Evolutionary conservation across 257 asterid genomes (phyloP).

Genomic region (Penstemon eatonii): DNA sequence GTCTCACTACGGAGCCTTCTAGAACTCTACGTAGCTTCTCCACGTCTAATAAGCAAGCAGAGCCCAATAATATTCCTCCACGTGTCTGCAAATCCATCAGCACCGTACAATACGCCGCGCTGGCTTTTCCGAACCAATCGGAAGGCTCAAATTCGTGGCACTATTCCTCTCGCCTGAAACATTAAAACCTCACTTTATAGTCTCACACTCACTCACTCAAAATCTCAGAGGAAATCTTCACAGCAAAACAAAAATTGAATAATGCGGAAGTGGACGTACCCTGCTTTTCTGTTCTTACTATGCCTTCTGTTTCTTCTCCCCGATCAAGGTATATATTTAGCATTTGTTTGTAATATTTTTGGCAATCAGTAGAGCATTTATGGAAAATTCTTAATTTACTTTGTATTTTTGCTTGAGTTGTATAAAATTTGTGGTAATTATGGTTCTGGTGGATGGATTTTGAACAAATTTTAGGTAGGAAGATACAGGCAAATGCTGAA

Average conservation of each 20-base stretch:
- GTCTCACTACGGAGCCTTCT: conserved; percentile 40
- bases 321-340: conserved; percentile 61
- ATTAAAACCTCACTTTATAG: conserved; percentile 18
- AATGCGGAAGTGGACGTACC: conserved; percentile 89
- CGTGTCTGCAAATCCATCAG: conserved; percentile 8
- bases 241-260: conserved; percentile 1
- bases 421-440: not conserved
- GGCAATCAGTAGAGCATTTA: not conserved
- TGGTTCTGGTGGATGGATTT: conserved; percentile 9
- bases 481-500: conserved; percentile 75
- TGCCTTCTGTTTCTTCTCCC: conserved; percentile 79
- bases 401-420: conserved; percentile 9
- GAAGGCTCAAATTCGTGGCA: conserved; percentile 40
- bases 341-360: not conserved
- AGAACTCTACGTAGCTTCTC: conserved; percentile 39
- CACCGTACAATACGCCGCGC: conserved; percentile 53
- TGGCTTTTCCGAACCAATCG: conserved; percentile 51
- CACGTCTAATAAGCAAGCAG: conserved; percentile 43
- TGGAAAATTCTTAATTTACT: not conserved
- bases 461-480: conserved; percentile 47
- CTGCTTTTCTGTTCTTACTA: conserved; percentile 60
- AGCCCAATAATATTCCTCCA: conserved; percentile 49
- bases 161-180: not conserved
- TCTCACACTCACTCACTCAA: conserved; percentile 1
- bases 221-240: not conserved